Evolutionary conservation across 208 protist species (phyloP), one percentile per base, ranked within the genome.

Genomic region (Leishmania arabica): DNA sequence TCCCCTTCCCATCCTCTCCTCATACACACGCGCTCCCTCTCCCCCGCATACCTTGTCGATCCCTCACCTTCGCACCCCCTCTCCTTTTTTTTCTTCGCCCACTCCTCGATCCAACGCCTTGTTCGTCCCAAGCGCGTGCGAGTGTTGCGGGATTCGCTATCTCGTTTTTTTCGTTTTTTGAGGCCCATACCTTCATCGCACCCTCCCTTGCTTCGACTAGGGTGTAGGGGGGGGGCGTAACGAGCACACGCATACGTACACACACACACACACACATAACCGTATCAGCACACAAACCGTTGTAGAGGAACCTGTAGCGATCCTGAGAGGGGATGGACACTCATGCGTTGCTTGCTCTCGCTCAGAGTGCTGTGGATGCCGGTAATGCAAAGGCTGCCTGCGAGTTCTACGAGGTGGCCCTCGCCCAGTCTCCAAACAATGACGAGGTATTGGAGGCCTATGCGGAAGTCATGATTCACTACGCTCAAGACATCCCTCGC

Each of bases 371-470:
- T 19, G 87, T 95, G 45, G 93, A 97, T 79, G 85, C 90, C 13
- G 94, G 93, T 78, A 96, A 98, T 75, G 83, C 94, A 27, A 85
- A 92, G 66, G 94, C 94, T 9, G 95, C 95, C 9, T 94, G 90
- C 58, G 93, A 96, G 87, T 97, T 97, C 80, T 97, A 93, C 71
- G 93, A 98, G 45, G 87, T 95, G 17, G 96, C 92, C 0, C 88
- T 98, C 15, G 71, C 84, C 34, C 81, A 89, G 73, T 84, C 76
- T 17, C 95, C 96, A 34, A 96, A 97, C 87, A 93, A 95, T 82
- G 92, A 93, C 69, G 94, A 97, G 69, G 91, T 98, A 49, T 77
- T 98, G n/a, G 96, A 98, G 88, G 93, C 94, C 21, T 97, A 97
- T 74, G 96, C 93, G 70, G 95, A 98, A 77, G 89, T 98, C 49